phyloP scores from a whole-genome alignment of 345 rosid genomes.

The Firmiana major region DNA sequence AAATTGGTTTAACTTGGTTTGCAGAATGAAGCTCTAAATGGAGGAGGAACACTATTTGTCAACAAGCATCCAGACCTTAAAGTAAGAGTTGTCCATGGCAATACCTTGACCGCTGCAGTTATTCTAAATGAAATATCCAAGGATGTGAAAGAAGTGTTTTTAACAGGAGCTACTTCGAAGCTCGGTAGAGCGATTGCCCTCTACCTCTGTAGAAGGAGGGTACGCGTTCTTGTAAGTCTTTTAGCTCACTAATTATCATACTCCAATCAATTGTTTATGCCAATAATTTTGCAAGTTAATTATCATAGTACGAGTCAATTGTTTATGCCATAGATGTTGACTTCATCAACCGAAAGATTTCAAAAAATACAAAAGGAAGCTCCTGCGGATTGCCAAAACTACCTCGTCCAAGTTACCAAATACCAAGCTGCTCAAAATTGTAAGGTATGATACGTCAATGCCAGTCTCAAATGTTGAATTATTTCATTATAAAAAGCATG shows the following conservation, averaged over 20 bases:
- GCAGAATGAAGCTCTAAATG: slow-evolving; percentile 96
- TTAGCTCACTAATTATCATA: not conserved
- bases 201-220: slow-evolving; percentile 73
- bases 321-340: slow-evolving; percentile 64
- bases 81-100: slow-evolving; percentile 95
- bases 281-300: no score
- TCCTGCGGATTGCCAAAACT: slow-evolving; percentile 64
- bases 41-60: slow-evolving; percentile 91
- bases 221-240: slow-evolving; percentile 75
- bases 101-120: slow-evolving; percentile 95
- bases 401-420: slow-evolving; percentile 88
- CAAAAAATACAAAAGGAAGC: slow-evolving; percentile 88
- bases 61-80: slow-evolving; percentile 71
- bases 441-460: slow-evolving; percentile 41
- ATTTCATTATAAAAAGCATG: no score
- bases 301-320: no score
- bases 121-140: slow-evolving; percentile 71
- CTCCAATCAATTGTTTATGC: no score
- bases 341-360: slow-evolving; percentile 75
- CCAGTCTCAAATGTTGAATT: not conserved
- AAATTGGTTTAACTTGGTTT: not conserved
- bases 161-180: slow-evolving; percentile 98
- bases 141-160: slow-evolving; percentile 77
- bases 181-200: slow-evolving; percentile 97
- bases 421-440: slow-evolving; percentile 85